Base-by-base conservation (phyloP, 768 basidiomycete species). In the Russula sp. region DNA sequence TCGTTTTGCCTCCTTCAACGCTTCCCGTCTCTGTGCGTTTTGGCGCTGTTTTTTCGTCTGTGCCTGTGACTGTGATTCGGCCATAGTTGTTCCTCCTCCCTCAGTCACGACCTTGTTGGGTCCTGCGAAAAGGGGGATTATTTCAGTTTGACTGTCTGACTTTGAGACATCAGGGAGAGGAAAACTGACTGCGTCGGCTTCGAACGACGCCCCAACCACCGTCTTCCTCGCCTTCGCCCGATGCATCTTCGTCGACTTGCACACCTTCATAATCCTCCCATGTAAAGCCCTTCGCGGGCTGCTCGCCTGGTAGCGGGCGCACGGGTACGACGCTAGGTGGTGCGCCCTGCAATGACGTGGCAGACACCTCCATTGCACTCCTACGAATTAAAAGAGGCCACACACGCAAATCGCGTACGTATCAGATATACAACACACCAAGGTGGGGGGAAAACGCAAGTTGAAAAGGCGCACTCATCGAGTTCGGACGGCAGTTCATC, bases 181-280 rank as follows among this genome's bases (percentile, higher is more conserved):
- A 56, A 60, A 42, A 58, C 64, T 48, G 10, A 58, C 75, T 77
- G 42, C 73, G 70, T 59, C 79, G 78, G 66, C 82, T 82, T 73
- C 77, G 81, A 66, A 93, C 88, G 46, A 90, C 81, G 25, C 83
- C 87, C 91, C 90, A 92, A 18, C 76, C 78, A 2, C 84, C 87
- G 54, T 86, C 88, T 57, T 89, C 89, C 69, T 88, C 88, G 32
- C 81, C 51, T 8, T 88, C 88, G 32, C 81, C 51, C 11, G 63
- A 65, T 25, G 56, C 83, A 60, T 84, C 86, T 5, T 81, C 83
- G 47, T 84, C 84, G 52, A 79, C 79, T n/a, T 69, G 78, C 22
- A 82, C 82, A 55, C 89, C 86, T 59, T 90, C 89, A 68, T 90
- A 90, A 74, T 90, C 88, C 0, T 74, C 84, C 88, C 86, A 88